A percentile compares a stretch with the other conserved stretches of the same genome.
Evolutionary conservation across 345 rosid genomes (phyloP).

Genomic region (Salix udensis): DNA sequence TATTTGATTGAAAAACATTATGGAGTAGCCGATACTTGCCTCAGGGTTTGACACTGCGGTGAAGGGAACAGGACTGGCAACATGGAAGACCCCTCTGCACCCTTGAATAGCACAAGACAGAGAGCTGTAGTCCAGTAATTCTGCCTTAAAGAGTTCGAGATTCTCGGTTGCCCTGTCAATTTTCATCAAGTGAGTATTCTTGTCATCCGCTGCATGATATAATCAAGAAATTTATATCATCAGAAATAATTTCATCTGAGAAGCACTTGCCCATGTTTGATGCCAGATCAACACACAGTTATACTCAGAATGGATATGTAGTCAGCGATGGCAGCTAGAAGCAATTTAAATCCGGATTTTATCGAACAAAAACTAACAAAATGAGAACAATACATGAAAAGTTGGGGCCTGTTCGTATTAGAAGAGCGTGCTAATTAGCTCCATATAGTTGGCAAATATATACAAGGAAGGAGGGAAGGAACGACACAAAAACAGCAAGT

Average conservation of each 20-base stretch:
- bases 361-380: no score
- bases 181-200: conserved; percentile 44
- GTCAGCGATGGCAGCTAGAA: no score
- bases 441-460: no score
- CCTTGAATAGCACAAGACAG: not conserved
- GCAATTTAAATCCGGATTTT: no score
- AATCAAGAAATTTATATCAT: not conserved
- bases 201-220: not conserved
- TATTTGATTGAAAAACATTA: not conserved
- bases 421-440: no score
- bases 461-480: no score
- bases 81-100: conserved; percentile 33
- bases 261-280: not conserved
- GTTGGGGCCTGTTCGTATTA: no score
- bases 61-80: conserved; percentile 59
- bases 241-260: not conserved
- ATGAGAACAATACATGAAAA: no score
- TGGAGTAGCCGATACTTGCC: conserved; percentile 7
- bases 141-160: conserved; percentile 63
- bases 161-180: conserved; percentile 49
- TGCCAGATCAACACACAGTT: not conserved
- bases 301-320: no score
- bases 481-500: no score
- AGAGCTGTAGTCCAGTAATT: conserved; percentile 10
- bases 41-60: conserved; percentile 35